Evolutionary conservation across 352 stramenopile species (phyloP).

Genomic region (Phytophthora rubi): DNA sequence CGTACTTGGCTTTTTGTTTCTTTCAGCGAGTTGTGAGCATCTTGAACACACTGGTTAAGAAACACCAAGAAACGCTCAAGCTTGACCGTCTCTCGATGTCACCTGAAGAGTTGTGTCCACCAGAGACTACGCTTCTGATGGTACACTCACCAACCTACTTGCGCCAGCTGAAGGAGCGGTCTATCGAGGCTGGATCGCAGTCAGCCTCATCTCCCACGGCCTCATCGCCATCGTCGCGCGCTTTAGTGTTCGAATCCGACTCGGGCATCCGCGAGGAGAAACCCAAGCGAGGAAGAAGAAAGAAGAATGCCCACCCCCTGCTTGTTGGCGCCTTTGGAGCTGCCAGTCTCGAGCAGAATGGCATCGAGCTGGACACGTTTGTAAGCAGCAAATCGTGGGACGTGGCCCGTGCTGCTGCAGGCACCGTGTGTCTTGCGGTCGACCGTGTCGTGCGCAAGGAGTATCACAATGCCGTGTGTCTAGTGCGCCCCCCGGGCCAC

Average conservation of each 20-base stretch:
- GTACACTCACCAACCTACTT: slow-evolving; percentile 88
- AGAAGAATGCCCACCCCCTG: slow-evolving; percentile 44
- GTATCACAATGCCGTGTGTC: slow-evolving; percentile 82
- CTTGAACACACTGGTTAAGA: slow-evolving; percentile 64
- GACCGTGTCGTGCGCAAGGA: slow-evolving; percentile 83
- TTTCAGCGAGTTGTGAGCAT: slow-evolving; percentile 76
- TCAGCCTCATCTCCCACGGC: slow-evolving; percentile 43
- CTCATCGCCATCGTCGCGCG: slow-evolving; percentile 42
- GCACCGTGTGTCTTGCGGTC: slow-evolving; percentile 81
- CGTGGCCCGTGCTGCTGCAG: slow-evolving; percentile 77
- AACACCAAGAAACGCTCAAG: slow-evolving; percentile 68
- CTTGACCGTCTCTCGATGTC: slow-evolving; percentile 71
- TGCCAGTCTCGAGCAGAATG: slow-evolving; percentile 67
- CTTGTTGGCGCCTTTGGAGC: slow-evolving; percentile 78
- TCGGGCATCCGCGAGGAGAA: slow-evolving; percentile 60
- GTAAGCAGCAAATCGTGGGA: slow-evolving; percentile 89
- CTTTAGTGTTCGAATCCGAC: slow-evolving; percentile 85
- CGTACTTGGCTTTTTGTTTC: slow-evolving; percentile 5
- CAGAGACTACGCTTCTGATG: slow-evolving; percentile 77
- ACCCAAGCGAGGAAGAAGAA: slow-evolving; percentile 35
- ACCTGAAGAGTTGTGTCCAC: slow-evolving; percentile 75
- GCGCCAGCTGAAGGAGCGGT: slow-evolving; percentile 71
- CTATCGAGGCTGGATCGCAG: slow-evolving; percentile 57
- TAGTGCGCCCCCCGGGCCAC: slow-evolving; percentile 93
- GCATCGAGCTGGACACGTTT: slow-evolving; percentile 83